Conservation (phyloP, 495 filamentous ascomycete genomes). For the Xylaria acuta region DNA sequence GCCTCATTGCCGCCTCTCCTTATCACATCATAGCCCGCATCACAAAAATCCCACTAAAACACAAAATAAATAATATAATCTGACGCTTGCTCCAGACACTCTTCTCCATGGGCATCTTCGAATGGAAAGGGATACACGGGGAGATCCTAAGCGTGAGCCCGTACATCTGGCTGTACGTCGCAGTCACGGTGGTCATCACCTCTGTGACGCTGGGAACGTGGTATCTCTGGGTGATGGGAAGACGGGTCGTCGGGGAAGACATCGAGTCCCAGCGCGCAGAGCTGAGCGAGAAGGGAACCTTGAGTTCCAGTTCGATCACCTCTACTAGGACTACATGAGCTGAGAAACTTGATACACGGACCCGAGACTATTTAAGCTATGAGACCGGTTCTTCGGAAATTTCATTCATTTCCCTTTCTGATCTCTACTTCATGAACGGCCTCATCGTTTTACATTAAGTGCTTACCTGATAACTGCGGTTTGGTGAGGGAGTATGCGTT, state of each 20-base stretch:
- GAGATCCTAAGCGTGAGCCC: background rate
- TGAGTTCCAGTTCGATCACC: background rate
- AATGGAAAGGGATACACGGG: background rate
- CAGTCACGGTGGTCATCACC: constrained; percentile 1
- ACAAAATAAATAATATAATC: background rate
- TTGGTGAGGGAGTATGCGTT: background rate
- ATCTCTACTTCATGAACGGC: background rate
- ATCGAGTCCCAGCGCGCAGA: background rate
- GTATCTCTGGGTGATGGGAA: constrained; percentile 1
- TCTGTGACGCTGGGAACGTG: constrained; percentile 2
- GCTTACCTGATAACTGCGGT: background rate
- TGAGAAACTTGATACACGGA: background rate
- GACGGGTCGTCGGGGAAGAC: background rate
- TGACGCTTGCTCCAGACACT: background rate
- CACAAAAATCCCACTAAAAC: no score
- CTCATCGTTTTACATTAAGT: background rate
- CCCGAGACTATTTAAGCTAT: background rate
- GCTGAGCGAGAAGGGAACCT: background rate
- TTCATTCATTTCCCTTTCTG: background rate
- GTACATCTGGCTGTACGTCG: background rate
- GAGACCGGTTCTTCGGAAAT: background rate
- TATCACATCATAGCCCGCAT: no score
- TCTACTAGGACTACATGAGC: background rate
- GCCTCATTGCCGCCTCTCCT: no score
- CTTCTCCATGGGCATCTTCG: constrained; percentile 13